Conservation (phyloP, 345 rosid species). For the Laguncularia racemosa region DNA sequence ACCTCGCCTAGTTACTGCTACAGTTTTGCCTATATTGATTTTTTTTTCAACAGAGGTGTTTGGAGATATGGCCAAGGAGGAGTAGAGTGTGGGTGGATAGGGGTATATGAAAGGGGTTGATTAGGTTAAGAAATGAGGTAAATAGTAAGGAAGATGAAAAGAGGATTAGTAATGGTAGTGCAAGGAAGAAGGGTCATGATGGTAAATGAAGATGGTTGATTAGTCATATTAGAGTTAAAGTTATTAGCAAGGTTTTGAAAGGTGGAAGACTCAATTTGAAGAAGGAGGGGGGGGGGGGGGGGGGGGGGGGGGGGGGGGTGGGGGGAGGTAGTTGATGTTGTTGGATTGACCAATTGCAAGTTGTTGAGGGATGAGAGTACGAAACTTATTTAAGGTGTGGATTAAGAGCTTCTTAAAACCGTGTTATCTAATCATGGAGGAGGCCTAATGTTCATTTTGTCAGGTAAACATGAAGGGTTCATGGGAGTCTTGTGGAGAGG, state of each 20-base stretch:
- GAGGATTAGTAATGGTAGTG: no score
- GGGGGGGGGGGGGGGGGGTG: no score
- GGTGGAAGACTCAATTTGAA: slow-evolving; percentile 64
- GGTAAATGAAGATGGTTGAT: no score
- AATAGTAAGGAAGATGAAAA: slow-evolving; percentile 41
- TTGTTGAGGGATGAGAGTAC: slow-evolving; percentile 59
- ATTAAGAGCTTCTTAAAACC: slow-evolving; percentile 77
- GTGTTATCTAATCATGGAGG: slow-evolving; percentile 69
- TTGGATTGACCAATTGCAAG: slow-evolving; percentile 60
- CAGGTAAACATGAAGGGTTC: slow-evolving; percentile 60
- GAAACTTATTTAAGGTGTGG: slow-evolving; percentile 67
- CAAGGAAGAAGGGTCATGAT: no score
- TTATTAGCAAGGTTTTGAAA: slow-evolving; percentile 59
- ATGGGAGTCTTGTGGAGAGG: slow-evolving; percentile 64
- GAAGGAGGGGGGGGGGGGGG: no score
- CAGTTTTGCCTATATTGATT: slow-evolving; percentile 74
- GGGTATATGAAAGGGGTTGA: slow-evolving; percentile 98
- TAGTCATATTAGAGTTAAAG: no score
- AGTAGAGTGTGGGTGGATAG: slow-evolving; percentile 99
- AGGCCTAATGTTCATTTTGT: slow-evolving; percentile 53
- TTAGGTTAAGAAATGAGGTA: slow-evolving; percentile 61
- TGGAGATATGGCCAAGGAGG: slow-evolving; percentile 95
- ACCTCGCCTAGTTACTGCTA: slow-evolving; percentile 88
- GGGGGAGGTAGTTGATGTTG: slow-evolving; percentile 78
- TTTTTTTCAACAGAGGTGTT: slow-evolving; percentile 77